Percentiles rank a stretch among this genome's conserved stretches.
These are phyloP conservation scores for Neopestalotiopsis clavispora DNA, from an alignment of 2,329 filamentous ascomycete species.

Conservation along the genomic window DNA sequence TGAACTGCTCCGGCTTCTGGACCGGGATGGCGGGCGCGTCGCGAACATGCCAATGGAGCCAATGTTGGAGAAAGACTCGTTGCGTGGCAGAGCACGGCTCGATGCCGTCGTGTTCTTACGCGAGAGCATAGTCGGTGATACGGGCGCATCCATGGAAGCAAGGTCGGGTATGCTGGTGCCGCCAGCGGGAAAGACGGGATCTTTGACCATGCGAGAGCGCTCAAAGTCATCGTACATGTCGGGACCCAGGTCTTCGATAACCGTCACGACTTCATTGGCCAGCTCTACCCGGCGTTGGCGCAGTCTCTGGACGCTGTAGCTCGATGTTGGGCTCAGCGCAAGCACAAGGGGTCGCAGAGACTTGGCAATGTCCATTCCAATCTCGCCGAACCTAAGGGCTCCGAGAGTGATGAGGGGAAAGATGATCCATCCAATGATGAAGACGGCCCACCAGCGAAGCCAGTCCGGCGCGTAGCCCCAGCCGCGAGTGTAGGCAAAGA, in stretches of 20 bases:
- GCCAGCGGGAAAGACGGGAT: constrained; percentile 46
- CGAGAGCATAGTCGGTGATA: constrained; percentile 37
- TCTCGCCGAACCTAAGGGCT: constrained; percentile 90
- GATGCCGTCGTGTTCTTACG: constrained; percentile 59
- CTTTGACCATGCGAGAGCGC: constrained; percentile 70
- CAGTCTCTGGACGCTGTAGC: constrained; percentile 82
- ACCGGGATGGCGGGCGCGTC: constrained; percentile 83
- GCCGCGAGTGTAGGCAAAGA: constrained; percentile 77
- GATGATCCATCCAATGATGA: constrained; percentile 75
- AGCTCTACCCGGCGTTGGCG: constrained; percentile 74
- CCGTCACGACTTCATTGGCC: constrained; percentile 80
- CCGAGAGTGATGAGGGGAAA: constrained; percentile 92
- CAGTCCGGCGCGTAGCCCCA: constrained; percentile 82
- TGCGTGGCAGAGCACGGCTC: constrained; percentile 69
- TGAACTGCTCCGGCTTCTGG: constrained; percentile 73
- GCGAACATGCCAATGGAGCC: constrained; percentile 89
- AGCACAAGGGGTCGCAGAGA: constrained; percentile 87
- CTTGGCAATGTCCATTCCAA: constrained; percentile 99
- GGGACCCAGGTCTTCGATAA: constrained; percentile 94
- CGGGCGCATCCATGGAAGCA: constrained; percentile 30
- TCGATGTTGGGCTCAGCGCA: constrained; percentile 82
- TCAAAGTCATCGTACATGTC: constrained; percentile 98
- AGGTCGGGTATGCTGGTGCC: constrained; percentile 35
- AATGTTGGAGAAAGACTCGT: constrained; percentile 93
- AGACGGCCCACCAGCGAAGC: constrained; percentile 79